Base-by-base conservation (phyloP, 805 yeast genomes). In the Yamadazyma phyllophila region DNA sequence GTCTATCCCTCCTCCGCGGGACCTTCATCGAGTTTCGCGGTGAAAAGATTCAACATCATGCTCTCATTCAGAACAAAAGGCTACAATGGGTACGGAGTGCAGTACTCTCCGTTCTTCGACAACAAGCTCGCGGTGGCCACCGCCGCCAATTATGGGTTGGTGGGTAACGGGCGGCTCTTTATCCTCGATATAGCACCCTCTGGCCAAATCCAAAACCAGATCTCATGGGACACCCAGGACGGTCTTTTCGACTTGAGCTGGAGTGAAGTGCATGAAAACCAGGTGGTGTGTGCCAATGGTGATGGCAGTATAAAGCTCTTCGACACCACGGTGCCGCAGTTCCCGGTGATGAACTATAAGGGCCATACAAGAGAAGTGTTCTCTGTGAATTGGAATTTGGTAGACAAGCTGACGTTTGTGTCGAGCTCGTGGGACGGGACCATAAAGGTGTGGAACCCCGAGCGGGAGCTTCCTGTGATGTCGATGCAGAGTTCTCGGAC, bases 361-460 rank as follows among this genome's bases (percentile, higher is more conserved):
- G 98, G 88, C 56, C 99, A 92, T 64, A 65, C 76, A 26, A 71
- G 82, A 39, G 96, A 88, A 60, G 91, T 83, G 8, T 83, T 85
- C 50, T 75, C 84, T 13, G 79, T 86, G 30, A 78, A 80, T 55
- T 86, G 94, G 94, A 85, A 83, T 58, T 60, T 83, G 48, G 77
- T 81, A 3, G 85, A 82, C 51, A 86, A 89, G 65, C 59, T 76
- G 4, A 71, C 71, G 13, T 88, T 92, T 63, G 81, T 85, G 33
- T 77, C 92, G 14, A 78, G 91, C 24, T 85, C 96, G 7, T 92
- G 98, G 98, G 98, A 92, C 62, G 96, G 97, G 0, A 70, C 85
- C 0, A 77, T 91, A 32, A 88, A 88, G 62, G 58, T 88, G 8
- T 88, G 96, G 96, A 63, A 82, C 0, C 90, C 94, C 0, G 63